Evolutionary conservation across 2,329 filamentous ascomycete genomes (phyloP).

Genomic region (Alternaria consortialis): DNA sequence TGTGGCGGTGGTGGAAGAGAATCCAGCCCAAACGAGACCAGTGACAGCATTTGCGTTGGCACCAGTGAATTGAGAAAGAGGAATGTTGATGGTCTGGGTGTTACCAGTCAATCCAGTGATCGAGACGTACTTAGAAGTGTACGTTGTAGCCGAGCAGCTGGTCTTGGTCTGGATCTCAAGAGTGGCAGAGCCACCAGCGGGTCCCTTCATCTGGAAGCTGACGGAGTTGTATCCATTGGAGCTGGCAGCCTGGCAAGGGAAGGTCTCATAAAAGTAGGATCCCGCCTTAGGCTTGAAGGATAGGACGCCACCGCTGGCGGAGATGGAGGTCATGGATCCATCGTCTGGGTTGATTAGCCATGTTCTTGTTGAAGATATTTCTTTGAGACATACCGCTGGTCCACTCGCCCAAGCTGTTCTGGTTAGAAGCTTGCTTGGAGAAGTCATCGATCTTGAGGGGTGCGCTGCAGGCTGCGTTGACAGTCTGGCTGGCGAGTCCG

Average conservation of each 20-base stretch:
- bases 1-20: slow-evolving; percentile 48
- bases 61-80: slow-evolving; percentile 59
- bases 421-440: slow-evolving; percentile 48
- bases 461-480: slow-evolving; percentile 47
- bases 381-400: slow-evolving; percentile 42
- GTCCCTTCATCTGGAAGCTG: slow-evolving; percentile 59
- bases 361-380: too few species aligned
- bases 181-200: slow-evolving; percentile 52
- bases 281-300: slow-evolving; percentile 60
- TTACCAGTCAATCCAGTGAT: slow-evolving; percentile 60
- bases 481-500: slow-evolving; percentile 35
- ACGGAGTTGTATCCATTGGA: slow-evolving; percentile 59
- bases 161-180: slow-evolving; percentile 60
- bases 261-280: slow-evolving; percentile 65
- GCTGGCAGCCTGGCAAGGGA: slow-evolving; percentile 58
- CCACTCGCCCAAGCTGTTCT: slow-evolving; percentile 48
- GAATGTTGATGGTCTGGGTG: slow-evolving; percentile 61
- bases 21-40: slow-evolving; percentile 56
- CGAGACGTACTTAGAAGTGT: slow-evolving; percentile 56
- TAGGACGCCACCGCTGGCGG: slow-evolving; percentile 56
- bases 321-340: slow-evolving; percentile 57
- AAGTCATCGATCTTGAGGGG: slow-evolving; percentile 52
- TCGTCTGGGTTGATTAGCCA: slow-evolving; percentile 56
- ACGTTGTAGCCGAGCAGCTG: slow-evolving; percentile 54
- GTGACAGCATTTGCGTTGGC: slow-evolving; percentile 62